Percentiles rank a stretch among this genome's conserved stretches.
Conservation (phyloP, 106 monocot genomes). For the Chionographis japonica region DNA sequence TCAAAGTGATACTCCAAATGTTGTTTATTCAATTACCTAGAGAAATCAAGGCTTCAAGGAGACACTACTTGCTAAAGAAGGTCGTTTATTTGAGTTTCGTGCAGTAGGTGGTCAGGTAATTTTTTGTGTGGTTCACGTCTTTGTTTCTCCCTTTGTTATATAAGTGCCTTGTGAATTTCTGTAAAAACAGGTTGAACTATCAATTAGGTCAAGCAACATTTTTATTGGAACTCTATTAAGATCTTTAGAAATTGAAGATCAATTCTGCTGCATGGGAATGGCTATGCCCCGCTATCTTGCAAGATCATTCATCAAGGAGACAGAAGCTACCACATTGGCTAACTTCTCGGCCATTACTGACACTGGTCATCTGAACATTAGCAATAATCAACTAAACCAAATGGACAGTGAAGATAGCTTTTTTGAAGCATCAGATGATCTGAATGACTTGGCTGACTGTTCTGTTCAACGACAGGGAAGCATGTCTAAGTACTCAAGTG, state of each 20-base stretch:
- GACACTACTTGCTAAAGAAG: constrained; percentile 67
- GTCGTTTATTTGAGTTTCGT: constrained; percentile 76
- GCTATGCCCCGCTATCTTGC: constrained; percentile 59
- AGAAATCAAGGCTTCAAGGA: constrained; percentile 48
- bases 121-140: constrained; percentile 7
- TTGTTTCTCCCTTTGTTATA: neutral
- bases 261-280: constrained; percentile 26
- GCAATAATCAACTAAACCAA: constrained; percentile 20
- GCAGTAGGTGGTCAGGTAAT: constrained; percentile 91
- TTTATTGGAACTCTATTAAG: constrained; percentile 81
- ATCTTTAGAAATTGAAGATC: constrained; percentile 89
- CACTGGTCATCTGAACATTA: constrained; percentile 9
- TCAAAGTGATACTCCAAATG: neutral
- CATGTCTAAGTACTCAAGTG: constrained; percentile 27
- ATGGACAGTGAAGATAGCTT: constrained; percentile 67
- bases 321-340: constrained; percentile 13
- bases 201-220: constrained; percentile 63
- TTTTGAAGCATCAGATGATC: constrained; percentile 83
- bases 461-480: constrained; percentile 29
- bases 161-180: constrained; percentile 2
- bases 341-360: constrained; percentile 5
- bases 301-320: constrained; percentile 75
- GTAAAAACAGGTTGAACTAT: constrained; percentile 78
- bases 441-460: constrained; percentile 41
- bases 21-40: constrained; percentile 26